These are phyloP conservation scores for Syzygium syzygioides DNA, from an alignment of 441 rosid genomes.

Conservation along the genomic window DNA sequence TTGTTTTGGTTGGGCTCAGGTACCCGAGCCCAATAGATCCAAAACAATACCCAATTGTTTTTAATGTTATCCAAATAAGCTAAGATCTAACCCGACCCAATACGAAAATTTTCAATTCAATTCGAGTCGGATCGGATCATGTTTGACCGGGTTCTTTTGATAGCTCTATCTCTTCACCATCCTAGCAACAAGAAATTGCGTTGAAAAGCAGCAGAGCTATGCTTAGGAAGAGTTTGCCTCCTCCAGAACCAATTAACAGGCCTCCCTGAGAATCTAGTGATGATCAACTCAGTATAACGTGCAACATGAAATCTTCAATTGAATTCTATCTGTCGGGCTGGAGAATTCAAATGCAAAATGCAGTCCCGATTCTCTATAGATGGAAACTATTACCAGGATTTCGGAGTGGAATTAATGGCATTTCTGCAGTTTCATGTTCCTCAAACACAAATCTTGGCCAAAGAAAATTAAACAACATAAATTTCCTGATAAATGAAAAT, in stretches of 20 bases:
- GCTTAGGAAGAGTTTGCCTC: not conserved
- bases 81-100: too few species aligned
- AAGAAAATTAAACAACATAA: not conserved
- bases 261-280: not conserved
- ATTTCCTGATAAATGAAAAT: not conserved
- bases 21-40: too few species aligned
- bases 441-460: not conserved
- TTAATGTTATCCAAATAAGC: too few species aligned
- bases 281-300: not conserved
- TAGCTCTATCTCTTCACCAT: not conserved
- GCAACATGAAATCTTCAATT: not conserved
- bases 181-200: not conserved
- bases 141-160: too few species aligned
- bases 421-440: not conserved
- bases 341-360: accelerated
- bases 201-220: not conserved
- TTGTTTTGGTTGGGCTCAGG: too few species aligned
- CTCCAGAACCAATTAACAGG: not conserved
- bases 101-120: too few species aligned
- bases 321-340: not conserved
- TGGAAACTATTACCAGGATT: not conserved
- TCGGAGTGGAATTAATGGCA: not conserved
- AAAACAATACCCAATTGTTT: too few species aligned
- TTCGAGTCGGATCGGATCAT: too few species aligned
- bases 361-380: not conserved